A percentile compares a stretch with the other conserved stretches of the same genome.
These are phyloP conservation scores for Trifolium fragiferum DNA, from an alignment of 306 rosid genomes.

Conservation along the genomic window DNA sequence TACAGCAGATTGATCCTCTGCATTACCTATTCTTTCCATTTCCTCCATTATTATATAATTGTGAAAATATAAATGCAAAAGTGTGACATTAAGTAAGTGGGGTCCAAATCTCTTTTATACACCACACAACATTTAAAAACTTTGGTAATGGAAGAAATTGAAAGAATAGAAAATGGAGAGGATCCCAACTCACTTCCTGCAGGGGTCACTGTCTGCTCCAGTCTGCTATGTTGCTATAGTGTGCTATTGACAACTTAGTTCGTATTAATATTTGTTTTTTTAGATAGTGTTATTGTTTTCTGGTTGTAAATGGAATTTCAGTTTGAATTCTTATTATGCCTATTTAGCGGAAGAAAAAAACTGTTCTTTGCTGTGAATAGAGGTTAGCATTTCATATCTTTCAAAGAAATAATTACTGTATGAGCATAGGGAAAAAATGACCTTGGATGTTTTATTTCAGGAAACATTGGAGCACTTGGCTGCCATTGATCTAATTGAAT, in stretches of 20 bases:
- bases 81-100: too few relatives aligned
- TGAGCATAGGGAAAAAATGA: conserved; percentile 5
- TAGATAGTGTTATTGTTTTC: background rate
- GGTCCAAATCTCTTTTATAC: too few relatives aligned
- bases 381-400: conserved; percentile 21
- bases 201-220: background rate
- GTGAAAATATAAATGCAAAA: too few relatives aligned
- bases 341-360: background rate
- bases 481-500: conserved; percentile 76
- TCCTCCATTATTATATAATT: too few relatives aligned
- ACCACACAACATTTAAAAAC: too few relatives aligned
- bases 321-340: conserved; percentile 8
- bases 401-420: conserved; percentile 3
- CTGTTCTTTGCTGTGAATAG: conserved; percentile 1
- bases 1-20: background rate
- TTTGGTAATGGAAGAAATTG: too few relatives aligned
- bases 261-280: background rate
- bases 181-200: background rate
- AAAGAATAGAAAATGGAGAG: too few relatives aligned
- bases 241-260: background rate
- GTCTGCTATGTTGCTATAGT: background rate
- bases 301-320: conserved; percentile 20
- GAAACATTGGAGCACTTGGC: conserved; percentile 90
- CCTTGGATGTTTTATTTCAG: conserved; percentile 54
- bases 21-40: too few relatives aligned